Conservation (phyloP, 2,329 filamentous ascomycete species). For the Trichoderma sp. region DNA sequence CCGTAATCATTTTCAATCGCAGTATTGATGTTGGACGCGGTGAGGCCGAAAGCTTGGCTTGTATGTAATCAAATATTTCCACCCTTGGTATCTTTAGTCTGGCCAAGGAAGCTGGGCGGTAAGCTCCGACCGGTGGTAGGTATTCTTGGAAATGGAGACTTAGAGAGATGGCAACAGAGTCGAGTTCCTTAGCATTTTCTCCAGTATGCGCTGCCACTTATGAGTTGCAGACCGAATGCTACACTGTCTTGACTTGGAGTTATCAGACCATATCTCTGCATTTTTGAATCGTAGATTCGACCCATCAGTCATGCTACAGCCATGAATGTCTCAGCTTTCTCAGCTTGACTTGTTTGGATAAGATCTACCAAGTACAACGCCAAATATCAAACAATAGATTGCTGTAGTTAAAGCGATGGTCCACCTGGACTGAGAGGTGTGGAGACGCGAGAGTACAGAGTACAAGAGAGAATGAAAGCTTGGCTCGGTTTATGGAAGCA, state of each 20-base stretch:
- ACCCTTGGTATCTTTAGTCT: background rate
- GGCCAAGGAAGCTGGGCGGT: background rate
- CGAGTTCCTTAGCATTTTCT: background rate
- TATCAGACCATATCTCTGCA: background rate
- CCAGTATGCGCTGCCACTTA: background rate
- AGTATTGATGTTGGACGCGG: background rate
- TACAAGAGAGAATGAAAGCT: background rate
- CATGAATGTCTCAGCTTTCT: background rate
- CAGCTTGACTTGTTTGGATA: background rate
- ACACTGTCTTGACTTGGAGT: background rate
- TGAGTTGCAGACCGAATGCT: background rate
- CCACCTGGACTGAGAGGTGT: background rate
- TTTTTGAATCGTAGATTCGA: background rate
- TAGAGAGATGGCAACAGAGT: background rate
- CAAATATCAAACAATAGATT: background rate
- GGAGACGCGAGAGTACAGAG: background rate
- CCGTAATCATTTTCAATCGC: conserved; percentile 1
- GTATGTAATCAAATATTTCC: background rate
- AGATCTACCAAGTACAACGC: background rate
- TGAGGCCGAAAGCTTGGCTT: background rate
- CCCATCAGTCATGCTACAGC: background rate
- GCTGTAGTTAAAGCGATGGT: background rate
- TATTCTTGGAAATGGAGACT: background rate
- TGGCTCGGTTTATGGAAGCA: background rate
- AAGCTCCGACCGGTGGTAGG: background rate